Base-by-base conservation (phyloP, 2,329 filamentous ascomycete species). In the Cladorrhinum sp. region DNA sequence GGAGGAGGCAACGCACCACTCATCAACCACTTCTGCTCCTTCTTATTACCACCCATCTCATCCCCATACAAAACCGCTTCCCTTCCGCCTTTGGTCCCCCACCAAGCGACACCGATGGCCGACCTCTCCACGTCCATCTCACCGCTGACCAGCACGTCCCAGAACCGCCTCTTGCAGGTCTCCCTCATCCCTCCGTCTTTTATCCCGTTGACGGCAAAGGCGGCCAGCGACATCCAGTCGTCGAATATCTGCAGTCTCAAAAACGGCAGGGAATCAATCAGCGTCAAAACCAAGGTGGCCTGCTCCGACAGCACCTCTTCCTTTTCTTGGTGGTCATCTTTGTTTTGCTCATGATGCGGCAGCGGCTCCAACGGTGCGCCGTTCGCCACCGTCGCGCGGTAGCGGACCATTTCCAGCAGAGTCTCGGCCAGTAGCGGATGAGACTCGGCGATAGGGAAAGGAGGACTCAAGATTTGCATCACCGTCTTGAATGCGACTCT, bases 41-140 rank as follows among this genome's bases (percentile, higher is more conserved):
- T 24, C 3, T 28, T 9, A 2, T 36, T 9, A 10, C 33, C 23
- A 46, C 12, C n/a, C 20, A 16, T 64, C 64, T 68, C 66, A 61
- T 36, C 63, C 55, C 67, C 73, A 62, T 68, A 71, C 52, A 82
- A 62, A 7, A 85, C 76, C 64, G 82, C 70, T 64, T 82, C 82
- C 73, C 72, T 85, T 76, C 75, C 83, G 6, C 82, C 82, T 36
- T 75, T 74, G 12, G 80, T 81, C 10, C 86, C 90, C 93, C 93
- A 96, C 93, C 93, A 97, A 1, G 86, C 85, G 18, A 96, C 89
- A 54, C 89, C 92, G 30, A 90, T 82, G 46, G 88, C 85, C 6
- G 91, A 88, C 62, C 92, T 83, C 71, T 96, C 90, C 23, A 96
- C 88, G 74, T 96, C 92, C 86, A 96, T 89, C 76, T 96, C 92